Conservation (phyloP, 2,329 filamentous ascomycete genomes). For the Meredithiella fracta region DNA sequence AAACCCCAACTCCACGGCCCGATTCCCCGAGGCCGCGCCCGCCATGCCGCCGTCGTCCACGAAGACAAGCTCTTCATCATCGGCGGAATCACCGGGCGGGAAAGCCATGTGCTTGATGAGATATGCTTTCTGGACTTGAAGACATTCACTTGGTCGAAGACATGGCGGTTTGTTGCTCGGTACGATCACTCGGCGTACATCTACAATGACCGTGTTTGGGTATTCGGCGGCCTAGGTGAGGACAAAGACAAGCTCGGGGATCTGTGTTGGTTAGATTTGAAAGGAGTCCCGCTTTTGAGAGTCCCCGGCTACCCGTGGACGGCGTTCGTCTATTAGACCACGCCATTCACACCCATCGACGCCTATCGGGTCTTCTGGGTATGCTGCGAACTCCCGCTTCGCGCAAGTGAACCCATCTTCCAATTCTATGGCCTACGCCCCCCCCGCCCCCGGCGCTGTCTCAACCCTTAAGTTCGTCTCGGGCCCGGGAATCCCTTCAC, state of each 20-base stretch:
- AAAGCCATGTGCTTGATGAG: slow-evolving; percentile 84
- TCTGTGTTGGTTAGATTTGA: slow-evolving; percentile 92
- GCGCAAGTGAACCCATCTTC: slow-evolving; percentile 51
- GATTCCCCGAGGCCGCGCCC: slow-evolving; percentile 73
- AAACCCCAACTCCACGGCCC: slow-evolving; percentile 75
- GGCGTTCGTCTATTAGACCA: slow-evolving; percentile 26
- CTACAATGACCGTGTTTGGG: slow-evolving; percentile 83
- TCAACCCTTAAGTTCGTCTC: slow-evolving; percentile 81
- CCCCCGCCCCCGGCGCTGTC: slow-evolving; percentile 74
- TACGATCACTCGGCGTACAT: slow-evolving; percentile 95
- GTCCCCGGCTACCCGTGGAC: slow-evolving; percentile 41
- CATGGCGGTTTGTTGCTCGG: slow-evolving; percentile 86
- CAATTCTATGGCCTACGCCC: slow-evolving; percentile 58
- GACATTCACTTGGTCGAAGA: slow-evolving; percentile 92
- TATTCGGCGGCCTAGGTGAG: slow-evolving; percentile 84
- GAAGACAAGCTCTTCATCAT: slow-evolving; percentile 95
- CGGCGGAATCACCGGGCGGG: slow-evolving; percentile 85
- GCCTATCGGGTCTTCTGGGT: slow-evolving; percentile 43
- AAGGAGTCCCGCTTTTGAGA: slow-evolving; percentile 72
- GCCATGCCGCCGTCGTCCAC: slow-evolving; percentile 85
- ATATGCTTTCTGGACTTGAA: slow-evolving; percentile 94
- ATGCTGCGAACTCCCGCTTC: slow-evolving; percentile 51
- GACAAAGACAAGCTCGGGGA: slow-evolving; percentile 96
- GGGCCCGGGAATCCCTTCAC: slow-evolving; percentile 69
- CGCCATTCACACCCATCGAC: slow-evolving; percentile 25